These are phyloP conservation scores for Backusella sp. DNA, from an alignment of 192 early-diverging fungal genomes.

Conservation along the genomic window DNA sequence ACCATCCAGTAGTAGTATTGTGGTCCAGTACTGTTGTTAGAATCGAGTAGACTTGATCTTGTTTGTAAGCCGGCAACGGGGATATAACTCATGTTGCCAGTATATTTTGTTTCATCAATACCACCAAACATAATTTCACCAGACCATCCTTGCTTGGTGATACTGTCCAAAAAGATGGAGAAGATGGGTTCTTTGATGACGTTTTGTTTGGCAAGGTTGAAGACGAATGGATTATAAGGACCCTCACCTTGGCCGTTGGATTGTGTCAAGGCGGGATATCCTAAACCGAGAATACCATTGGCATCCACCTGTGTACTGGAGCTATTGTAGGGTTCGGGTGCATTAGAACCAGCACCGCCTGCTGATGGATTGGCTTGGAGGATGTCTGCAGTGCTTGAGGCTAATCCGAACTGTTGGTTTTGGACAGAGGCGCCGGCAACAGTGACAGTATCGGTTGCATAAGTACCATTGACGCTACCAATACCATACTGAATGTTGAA, in stretches of 20 bases:
- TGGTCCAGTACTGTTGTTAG: background rate
- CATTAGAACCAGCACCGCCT: background rate
- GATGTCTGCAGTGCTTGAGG: slow-evolving; percentile 12
- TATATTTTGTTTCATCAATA: slow-evolving; percentile 42
- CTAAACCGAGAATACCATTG: slow-evolving; percentile 38
- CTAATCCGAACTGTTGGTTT: slow-evolving; percentile 35
- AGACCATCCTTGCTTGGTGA: slow-evolving; percentile 13
- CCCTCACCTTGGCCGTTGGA: background rate
- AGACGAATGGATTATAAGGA: slow-evolving; percentile 34
- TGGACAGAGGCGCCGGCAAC: slow-evolving; percentile 16
- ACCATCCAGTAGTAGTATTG: slow-evolving; percentile 36
- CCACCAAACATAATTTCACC: slow-evolving; percentile 58
- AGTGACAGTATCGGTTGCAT: slow-evolving; percentile 27
- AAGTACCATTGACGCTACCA: slow-evolving; percentile 28
- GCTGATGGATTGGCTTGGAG: background rate
- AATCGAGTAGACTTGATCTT: background rate
- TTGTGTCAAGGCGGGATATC: slow-evolving; percentile 28
- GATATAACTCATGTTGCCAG: slow-evolving; percentile 46
- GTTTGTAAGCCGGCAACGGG: slow-evolving; percentile 30
- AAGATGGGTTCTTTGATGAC: slow-evolving; percentile 27
- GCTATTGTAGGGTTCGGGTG: background rate
- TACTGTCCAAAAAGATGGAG: slow-evolving; percentile 25
- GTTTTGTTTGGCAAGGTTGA: slow-evolving; percentile 24
- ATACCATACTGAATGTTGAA: slow-evolving; percentile 23
- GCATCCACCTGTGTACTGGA: background rate